Evolutionary conservation across 345 rosid genomes (phyloP).

Genomic region (Clarkia xantiana): DNA sequence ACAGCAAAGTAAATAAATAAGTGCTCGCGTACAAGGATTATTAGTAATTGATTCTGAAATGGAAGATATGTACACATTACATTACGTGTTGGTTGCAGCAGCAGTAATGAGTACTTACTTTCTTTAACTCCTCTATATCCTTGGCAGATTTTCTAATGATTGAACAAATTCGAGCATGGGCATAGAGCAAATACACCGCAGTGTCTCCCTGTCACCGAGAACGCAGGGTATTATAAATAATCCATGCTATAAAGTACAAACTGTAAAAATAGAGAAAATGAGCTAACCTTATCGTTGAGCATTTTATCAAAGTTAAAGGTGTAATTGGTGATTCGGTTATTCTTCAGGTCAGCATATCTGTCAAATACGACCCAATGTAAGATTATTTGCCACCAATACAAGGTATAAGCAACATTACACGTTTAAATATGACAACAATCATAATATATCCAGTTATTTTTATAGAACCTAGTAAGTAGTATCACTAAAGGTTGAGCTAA

Average conservation of each 20-base stretch:
- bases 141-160: conserved; percentile 86
- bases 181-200: conserved; percentile 92
- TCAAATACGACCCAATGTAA: background rate
- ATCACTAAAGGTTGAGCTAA: no score
- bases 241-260: background rate
- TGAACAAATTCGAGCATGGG: conserved; percentile 97
- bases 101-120: conserved; percentile 26
- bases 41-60: background rate
- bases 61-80: no score
- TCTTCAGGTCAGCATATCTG: conserved; percentile 90
- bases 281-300: conserved; percentile 78
- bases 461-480: no score
- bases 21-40: background rate
- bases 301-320: conserved; percentile 68
- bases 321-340: conserved; percentile 66
- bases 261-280: background rate
- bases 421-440: no score
- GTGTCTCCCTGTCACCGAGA: conserved; percentile 63
- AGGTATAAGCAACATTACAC: no score
- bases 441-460: no score
- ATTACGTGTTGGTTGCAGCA: no score
- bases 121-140: conserved; percentile 65
- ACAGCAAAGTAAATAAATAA: conserved; percentile 5
- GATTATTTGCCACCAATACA: no score
- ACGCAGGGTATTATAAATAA: background rate